Conservation (phyloP, 2,329 filamentous ascomycete genomes). For the Bipolaris zeicola region DNA sequence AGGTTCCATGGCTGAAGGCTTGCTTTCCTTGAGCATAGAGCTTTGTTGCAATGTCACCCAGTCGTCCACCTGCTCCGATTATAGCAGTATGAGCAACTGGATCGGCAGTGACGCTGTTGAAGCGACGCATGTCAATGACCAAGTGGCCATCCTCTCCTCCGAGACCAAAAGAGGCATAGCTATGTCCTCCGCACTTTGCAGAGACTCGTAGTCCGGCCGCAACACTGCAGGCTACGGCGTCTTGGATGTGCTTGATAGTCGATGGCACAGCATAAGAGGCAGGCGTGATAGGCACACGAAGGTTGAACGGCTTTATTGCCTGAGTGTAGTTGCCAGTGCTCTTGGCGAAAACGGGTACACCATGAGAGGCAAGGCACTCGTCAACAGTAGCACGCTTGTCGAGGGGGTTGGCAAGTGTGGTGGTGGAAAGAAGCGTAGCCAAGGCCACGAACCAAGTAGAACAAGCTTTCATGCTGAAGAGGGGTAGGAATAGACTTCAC, state of each 20-base stretch:
- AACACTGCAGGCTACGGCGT: conserved; percentile 61
- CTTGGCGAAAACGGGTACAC: conserved; percentile 27
- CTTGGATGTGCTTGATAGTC: conserved; percentile 58
- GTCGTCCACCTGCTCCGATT: conserved; percentile 54
- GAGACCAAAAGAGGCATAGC: conserved; percentile 59
- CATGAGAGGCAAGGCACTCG: conserved; percentile 24
- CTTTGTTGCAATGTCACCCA: conserved; percentile 44
- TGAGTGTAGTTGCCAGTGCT: conserved; percentile 35
- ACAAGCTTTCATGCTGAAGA: conserved; percentile 7
- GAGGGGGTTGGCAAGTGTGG: conserved; percentile 15
- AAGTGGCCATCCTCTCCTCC: conserved; percentile 55
- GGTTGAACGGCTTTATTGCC: conserved; percentile 38
- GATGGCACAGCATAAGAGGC: conserved; percentile 61
- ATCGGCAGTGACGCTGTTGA: conserved; percentile 52
- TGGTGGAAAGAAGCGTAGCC: conserved; percentile 9
- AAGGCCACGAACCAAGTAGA: conserved; percentile 9
- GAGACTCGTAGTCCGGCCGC: conserved; percentile 58
- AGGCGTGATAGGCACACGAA: conserved; percentile 49
- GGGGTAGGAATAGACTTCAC: neutral
- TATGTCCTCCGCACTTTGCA: conserved; percentile 66
- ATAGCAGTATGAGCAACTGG: conserved; percentile 48
- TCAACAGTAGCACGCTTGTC: conserved; percentile 16
- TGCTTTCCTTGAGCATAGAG: conserved; percentile 40
- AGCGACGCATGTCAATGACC: conserved; percentile 54
- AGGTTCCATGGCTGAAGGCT: conserved; percentile 57